Evolutionary conservation across 228 moss, liverwort and hornwort genomes (phyloP).

Genomic region (Sphagnum fallax): DNA sequence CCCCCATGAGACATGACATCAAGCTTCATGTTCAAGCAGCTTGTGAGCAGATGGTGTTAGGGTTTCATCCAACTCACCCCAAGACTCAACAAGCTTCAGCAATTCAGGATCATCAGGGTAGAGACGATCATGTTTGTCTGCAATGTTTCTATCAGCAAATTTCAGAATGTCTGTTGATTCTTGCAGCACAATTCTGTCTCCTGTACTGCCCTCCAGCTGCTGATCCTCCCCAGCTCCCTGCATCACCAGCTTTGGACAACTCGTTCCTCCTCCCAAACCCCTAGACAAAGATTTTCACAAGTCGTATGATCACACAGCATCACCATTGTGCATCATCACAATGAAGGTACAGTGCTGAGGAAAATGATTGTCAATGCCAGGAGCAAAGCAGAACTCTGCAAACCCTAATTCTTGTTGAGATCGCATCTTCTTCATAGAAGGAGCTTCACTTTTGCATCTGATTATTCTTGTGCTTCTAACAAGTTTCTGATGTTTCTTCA

Average conservation of each 20-base stretch:
- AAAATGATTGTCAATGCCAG: no score
- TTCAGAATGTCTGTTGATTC: constrained; percentile 64
- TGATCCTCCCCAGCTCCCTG: no score
- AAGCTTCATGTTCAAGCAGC: no score
- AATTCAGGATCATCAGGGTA: constrained; percentile 64
- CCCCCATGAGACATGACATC: no score
- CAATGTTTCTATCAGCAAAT: constrained; percentile 67
- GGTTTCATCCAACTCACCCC: constrained; percentile 40
- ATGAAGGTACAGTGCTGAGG: no score
- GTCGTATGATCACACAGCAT: neutral
- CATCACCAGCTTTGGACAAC: constrained; percentile 75
- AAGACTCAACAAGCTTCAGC: constrained; percentile 52
- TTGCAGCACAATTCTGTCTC: constrained; percentile 44
- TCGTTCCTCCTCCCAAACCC: constrained; percentile 61
- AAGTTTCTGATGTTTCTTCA: no score
- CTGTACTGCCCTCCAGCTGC: constrained; percentile 13
- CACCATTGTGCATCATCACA: neutral
- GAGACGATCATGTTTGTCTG: constrained; percentile 61
- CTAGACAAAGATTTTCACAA: constrained; percentile 7
- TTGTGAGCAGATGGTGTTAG: no score
- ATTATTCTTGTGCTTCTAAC: no score
- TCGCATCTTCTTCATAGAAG: neutral
- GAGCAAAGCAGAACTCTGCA: no score
- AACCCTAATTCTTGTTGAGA: no score
- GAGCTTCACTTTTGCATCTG: no score